Conservation (phyloP, 306 rosid species). For the Albizia julibrissin region DNA sequence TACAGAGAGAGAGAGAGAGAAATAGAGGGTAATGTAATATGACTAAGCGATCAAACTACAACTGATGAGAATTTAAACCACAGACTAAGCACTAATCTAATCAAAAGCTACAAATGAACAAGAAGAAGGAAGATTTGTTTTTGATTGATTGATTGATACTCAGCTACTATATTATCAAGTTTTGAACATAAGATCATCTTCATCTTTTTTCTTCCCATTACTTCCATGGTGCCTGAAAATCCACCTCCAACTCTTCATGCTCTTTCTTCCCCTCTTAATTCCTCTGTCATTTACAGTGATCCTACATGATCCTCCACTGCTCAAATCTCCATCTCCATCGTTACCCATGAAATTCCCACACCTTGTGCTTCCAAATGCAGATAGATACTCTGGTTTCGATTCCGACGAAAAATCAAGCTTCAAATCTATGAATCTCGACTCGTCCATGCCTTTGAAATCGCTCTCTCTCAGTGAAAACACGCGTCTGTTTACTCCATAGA, state of each 20-base stretch:
- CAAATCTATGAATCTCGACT: slow-evolving; percentile 85
- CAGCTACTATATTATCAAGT: slow-evolving; percentile 38
- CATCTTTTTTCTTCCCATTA: slow-evolving; percentile 60
- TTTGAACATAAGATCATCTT: slow-evolving; percentile 60
- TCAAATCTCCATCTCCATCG: slow-evolving; percentile 52
- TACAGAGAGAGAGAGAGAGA: not conserved
- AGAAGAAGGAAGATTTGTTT: not conserved
- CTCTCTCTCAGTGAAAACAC: slow-evolving; percentile 89
- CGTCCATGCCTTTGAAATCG: slow-evolving; percentile 88
- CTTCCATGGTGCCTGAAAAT: slow-evolving; percentile 63
- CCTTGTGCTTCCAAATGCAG: slow-evolving; percentile 70
- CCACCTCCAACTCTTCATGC: slow-evolving; percentile 90
- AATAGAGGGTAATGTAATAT: not conserved
- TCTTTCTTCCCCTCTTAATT: slow-evolving; percentile 70
- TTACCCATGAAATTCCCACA: slow-evolving; percentile 44
- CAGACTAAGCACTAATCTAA: slow-evolving; percentile 34
- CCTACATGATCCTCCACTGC: slow-evolving; percentile 83
- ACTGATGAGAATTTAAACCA: not conserved
- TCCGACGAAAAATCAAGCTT: slow-evolving; percentile 83
- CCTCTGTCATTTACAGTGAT: slow-evolving; percentile 80
- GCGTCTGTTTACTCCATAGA: slow-evolving; percentile 56
- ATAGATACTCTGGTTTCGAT: slow-evolving; percentile 50
- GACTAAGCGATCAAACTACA: not conserved
- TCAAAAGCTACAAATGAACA: slow-evolving; percentile 35
- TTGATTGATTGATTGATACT: slow-evolving; percentile 11